Evolutionary conservation across 2,329 filamentous ascomycete genomes (phyloP), one percentile per base, ranked within the genome.

Genomic region (Tolypocladium tropicale): DNA sequence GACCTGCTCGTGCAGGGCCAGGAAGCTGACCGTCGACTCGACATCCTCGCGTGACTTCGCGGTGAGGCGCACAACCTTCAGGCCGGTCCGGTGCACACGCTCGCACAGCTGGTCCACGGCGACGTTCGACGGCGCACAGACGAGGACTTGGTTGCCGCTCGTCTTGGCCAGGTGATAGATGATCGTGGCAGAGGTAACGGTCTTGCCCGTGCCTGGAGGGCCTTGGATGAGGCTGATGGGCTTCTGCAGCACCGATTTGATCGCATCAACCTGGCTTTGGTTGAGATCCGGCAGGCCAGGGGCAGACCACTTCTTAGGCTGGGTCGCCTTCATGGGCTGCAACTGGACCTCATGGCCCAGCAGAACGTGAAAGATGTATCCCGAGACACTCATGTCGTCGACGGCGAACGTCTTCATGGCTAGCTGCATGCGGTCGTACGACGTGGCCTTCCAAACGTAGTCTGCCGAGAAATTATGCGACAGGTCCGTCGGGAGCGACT

Each of bases 351-450:
- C 93, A 67, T 97, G 91, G 55, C 94, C 94, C 34, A 99, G 83
- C 25, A 99, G 81, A 62, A 94, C 94, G 71, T 99, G 94, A 76
- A 97, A 99, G 61, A 99, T 96, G 74, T 96, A 99, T 39, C 94
- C 94, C 25, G 94, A 97, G 48, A 99, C 93, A 67, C 92, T 96
- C 88, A 95, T 89, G 72, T 99, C 94, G 64, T 99, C 93, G 49
- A 97, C 85, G 6, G 94, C 94, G 69, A 99, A 99, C 0, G 90
- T 97, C 79, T 96, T 97, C 93, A 99, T 97, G 55, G 94, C 95
- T 62, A 92, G 84, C 72, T 99, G 94, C 94, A 99, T 99, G 60
- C 94, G 92, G 68, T 99, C 94, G 69, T 99, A 99, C 0, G 93
- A 97, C 0, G 95, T 99, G 16, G 95, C 94, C 71, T 99, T 99